Percentiles rank a stretch among this genome's conserved stretches.
Evolutionary conservation across 345 rosid species (phyloP).

Genomic region (Raphanus sativus): DNA sequence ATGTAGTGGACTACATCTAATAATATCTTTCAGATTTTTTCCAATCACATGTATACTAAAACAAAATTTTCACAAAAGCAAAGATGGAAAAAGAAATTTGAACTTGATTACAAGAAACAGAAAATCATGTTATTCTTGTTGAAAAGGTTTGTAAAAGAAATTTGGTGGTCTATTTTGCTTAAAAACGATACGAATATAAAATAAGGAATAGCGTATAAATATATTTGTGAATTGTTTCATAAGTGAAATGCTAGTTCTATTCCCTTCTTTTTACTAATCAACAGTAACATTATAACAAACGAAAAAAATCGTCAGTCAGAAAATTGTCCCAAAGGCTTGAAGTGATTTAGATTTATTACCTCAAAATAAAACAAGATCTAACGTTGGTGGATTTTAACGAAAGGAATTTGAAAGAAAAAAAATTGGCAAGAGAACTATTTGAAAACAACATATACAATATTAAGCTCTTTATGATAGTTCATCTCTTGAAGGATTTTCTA

Average conservation of each 20-base stretch:
- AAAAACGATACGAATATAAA: too few relatives aligned
- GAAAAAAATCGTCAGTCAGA: neutral
- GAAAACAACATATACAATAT: neutral
- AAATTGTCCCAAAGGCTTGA: neutral
- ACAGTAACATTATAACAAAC: neutral
- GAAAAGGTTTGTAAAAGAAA: neutral
- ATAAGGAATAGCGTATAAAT: neutral
- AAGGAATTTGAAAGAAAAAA: neutral
- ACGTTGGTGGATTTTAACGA: neutral
- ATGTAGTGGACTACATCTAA: slow-evolving; percentile 27
- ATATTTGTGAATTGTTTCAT: neutral
- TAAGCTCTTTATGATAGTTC: neutral
- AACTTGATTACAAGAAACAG: neutral
- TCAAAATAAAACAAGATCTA: neutral
- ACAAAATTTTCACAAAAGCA: neutral
- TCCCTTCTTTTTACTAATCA: too few relatives aligned
- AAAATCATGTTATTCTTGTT: neutral
- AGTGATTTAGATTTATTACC: neutral
- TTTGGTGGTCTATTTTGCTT: neutral
- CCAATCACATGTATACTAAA: neutral
- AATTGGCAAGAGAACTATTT: neutral
- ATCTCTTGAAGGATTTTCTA: neutral
- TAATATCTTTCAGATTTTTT: slow-evolving; percentile 6
- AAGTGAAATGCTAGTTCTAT: too few relatives aligned
- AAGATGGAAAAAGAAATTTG: neutral